Percentiles rank a stretch among this genome's conserved stretches.
These are phyloP conservation scores for Marasmius oreades DNA, from an alignment of 1,284 basidiomycete genomes.

Conservation along the genomic window DNA sequence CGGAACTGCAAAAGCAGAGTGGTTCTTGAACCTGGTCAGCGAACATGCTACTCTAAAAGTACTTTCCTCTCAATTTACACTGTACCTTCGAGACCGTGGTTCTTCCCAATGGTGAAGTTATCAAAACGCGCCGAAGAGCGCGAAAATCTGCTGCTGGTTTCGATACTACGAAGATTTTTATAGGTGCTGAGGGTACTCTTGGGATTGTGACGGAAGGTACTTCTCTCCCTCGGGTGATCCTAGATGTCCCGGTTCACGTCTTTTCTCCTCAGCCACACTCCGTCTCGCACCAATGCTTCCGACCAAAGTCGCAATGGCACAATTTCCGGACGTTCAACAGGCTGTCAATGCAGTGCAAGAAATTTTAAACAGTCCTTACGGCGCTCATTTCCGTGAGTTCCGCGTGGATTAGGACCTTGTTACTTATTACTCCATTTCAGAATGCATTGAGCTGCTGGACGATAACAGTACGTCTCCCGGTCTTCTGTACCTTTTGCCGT, in stretches of 20 bases:
- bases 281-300: conserved; percentile 76
- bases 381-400: conserved; percentile 51
- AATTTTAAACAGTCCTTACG: conserved; percentile 67
- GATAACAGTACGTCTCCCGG: conserved; percentile 47
- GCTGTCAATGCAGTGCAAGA: conserved; percentile 77
- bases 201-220: conserved; percentile 79
- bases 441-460: conserved; percentile 83
- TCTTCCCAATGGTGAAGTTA: conserved; percentile 73
- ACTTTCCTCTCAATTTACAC: background rate
- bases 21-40: conserved; percentile 64
- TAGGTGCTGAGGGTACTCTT: conserved; percentile 80
- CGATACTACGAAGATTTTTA: conserved; percentile 78
- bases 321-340: conserved; percentile 58
- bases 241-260: background rate
- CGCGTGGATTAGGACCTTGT: background rate
- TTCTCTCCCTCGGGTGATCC: background rate
- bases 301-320: conserved; percentile 70
- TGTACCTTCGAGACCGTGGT: conserved; percentile 60
- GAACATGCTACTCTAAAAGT: background rate
- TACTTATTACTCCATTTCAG: conserved; percentile 38
- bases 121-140: conserved; percentile 73
- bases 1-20: conserved; percentile 73
- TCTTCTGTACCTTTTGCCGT: background rate
- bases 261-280: conserved; percentile 53
- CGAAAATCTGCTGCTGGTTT: conserved; percentile 77